Evolutionary conservation across 2,329 filamentous ascomycete genomes (phyloP), one percentile per base, ranked within the genome.

Genomic region (Xylaria sp.): DNA sequence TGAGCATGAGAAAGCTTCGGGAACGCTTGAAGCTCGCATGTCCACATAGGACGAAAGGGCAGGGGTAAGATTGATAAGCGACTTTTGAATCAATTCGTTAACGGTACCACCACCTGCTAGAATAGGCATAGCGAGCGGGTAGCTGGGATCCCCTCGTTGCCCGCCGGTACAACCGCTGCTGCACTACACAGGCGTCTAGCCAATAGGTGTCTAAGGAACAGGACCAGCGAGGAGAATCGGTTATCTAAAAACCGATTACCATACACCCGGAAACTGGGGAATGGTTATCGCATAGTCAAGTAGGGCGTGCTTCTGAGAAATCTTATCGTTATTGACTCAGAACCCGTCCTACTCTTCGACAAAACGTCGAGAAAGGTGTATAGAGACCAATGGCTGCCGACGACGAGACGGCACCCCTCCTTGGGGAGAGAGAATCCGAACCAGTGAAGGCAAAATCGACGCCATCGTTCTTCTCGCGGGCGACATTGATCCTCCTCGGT

Each of bases 331-430:
- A 42, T 42, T 42, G 34, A 36, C 34, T 36, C 34, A 36, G 8
- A 9, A 36, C 8, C 14, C 14, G 39, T 17, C 11, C 14, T 8
- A 7, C 21, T 32, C 3, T 56, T 11, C 12, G 21, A 34, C 45
- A 17, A 58, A 6, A 27, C 30, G 51, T 30, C 42, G 42, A 57
- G 58, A 61, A 32, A 4, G 8, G 8, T 45, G 5, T 12, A 17
- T 19, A 7, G 36, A 30, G 21, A 24, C 39, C 21, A 32, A 71
- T 69, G 69, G 69, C 71, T 61, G 54, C 67, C 24, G 62, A 69
- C 47, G 69, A 68, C 30, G 74, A 75, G 68, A 74, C 69, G 32
- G 55, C 72, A 42, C 73, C 74, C 30, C 70, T 75, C 39, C 53
- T 75, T 45, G 60, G 69, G 58, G 67, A 64, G 30, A 61, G 58